Conservation (phyloP, 2,329 filamentous ascomycete species). For the Penicillium psychrosexuale region DNA sequence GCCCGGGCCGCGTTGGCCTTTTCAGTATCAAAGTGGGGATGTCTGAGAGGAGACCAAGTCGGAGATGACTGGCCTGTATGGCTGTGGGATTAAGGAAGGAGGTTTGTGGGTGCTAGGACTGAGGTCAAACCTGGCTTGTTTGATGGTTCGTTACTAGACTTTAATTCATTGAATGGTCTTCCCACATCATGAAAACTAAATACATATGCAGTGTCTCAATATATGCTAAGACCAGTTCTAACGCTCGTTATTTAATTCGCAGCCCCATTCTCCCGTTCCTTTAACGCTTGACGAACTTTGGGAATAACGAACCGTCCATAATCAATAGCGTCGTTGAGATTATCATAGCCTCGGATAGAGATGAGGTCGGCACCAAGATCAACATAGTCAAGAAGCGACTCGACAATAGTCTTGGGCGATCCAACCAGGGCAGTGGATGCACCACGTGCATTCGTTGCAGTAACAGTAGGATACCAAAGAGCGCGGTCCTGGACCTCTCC, state of each 20-base stretch:
- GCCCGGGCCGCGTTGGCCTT: too few relatives aligned
- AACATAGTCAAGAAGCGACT: slow-evolving; percentile 57
- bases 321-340: slow-evolving; percentile 58
- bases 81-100: too few relatives aligned
- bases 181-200: too few relatives aligned
- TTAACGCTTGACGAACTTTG: slow-evolving; percentile 38
- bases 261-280: slow-evolving; percentile 6
- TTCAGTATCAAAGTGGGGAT: too few relatives aligned
- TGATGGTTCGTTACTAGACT: too few relatives aligned
- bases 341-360: slow-evolving; percentile 61
- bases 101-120: too few relatives aligned
- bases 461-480: slow-evolving; percentile 63
- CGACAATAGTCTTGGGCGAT: slow-evolving; percentile 51
- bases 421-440: slow-evolving; percentile 60
- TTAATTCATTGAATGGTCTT: too few relatives aligned
- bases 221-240: background rate
- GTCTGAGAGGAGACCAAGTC: too few relatives aligned
- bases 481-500: slow-evolving; percentile 59
- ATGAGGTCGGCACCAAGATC: slow-evolving; percentile 57
- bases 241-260: background rate
- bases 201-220: background rate
- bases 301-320: slow-evolving; percentile 58
- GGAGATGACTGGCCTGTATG: too few relatives aligned
- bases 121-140: too few relatives aligned
- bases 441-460: slow-evolving; percentile 58